Conservation (phyloP, 2,329 filamentous ascomycete genomes). For the Byssochlamys sp. region DNA sequence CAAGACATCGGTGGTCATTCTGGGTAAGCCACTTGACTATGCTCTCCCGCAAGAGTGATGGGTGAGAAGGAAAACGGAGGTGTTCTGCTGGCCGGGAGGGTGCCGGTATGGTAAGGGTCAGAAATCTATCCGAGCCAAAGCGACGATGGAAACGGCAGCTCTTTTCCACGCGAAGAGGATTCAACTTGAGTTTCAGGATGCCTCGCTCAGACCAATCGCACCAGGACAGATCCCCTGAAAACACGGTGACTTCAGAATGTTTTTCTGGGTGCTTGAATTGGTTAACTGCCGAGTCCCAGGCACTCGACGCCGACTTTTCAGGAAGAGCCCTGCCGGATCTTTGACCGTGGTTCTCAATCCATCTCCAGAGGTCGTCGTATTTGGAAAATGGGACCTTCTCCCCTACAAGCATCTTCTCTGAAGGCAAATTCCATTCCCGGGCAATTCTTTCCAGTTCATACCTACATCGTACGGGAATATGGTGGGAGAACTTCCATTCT, state of each 20-base stretch:
- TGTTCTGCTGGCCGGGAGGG: constrained; percentile 18
- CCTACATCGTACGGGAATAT: constrained; percentile 24
- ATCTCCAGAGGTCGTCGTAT: constrained; percentile 26
- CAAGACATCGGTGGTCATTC: constrained; percentile 30
- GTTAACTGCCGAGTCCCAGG: constrained; percentile 27
- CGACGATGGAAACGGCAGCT: constrained; percentile 38
- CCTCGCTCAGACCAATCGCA: constrained; percentile 21
- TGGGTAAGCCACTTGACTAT: constrained; percentile 33
- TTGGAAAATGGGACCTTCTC: constrained; percentile 14
- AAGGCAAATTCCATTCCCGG: constrained; percentile 18
- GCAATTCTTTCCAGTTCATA: constrained; percentile 31
- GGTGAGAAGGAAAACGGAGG: constrained; percentile 13
- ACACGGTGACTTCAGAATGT: constrained; percentile 28
- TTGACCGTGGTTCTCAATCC: constrained; percentile 17
- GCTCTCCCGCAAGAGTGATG: constrained; percentile 21
- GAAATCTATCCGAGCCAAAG: constrained; percentile 39
- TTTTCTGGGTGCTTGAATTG: constrained; percentile 22
- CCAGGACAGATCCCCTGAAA: constrained; percentile 35
- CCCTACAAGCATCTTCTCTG: constrained; percentile 20
- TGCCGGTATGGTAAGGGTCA: constrained; percentile 30
- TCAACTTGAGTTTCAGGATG: constrained; percentile 31
- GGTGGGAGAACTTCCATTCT: constrained; percentile 14
- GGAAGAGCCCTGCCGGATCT: constrained; percentile 16
- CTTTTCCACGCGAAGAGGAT: constrained; percentile 32
- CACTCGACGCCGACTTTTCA: constrained; percentile 20